phyloP scores from a whole-genome alignment of 2,329 filamentous ascomycete genomes.

The Penicillium sclerotiorum region DNA sequence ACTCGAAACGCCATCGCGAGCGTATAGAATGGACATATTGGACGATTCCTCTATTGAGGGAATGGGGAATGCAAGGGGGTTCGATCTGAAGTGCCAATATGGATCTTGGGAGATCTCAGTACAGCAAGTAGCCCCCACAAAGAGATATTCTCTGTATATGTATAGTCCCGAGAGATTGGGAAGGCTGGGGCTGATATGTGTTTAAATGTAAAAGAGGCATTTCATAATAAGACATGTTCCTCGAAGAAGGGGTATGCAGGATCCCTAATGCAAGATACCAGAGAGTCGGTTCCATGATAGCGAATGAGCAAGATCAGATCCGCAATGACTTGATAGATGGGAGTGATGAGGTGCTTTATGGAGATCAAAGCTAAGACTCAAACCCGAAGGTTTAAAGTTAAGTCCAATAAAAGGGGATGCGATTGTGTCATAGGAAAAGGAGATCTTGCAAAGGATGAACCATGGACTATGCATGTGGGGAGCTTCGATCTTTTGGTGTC shows the following conservation, averaged over 20 bases:
- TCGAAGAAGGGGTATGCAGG: conserved; percentile 1
- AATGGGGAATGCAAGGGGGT: too few relatives aligned
- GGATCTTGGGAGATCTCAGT: too few relatives aligned
- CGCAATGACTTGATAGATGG: conserved; percentile 22
- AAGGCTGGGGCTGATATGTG: conserved; percentile 4
- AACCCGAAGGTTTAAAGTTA: conserved; percentile 15
- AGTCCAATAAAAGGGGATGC: neutral
- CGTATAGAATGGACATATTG: conserved; percentile 18
- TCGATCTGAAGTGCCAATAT: too few relatives aligned
- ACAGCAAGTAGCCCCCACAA: too few relatives aligned
- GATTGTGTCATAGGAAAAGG: conserved; percentile 2
- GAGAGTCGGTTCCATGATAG: neutral
- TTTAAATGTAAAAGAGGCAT: conserved; percentile 11
- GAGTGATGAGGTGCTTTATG: conserved; percentile 25
- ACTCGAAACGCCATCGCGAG: conserved; percentile 19
- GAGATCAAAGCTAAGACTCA: neutral
- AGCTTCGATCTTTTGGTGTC: too few relatives aligned
- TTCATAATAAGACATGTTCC: neutral
- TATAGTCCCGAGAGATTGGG: conserved; percentile 1
- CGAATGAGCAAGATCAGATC: conserved; percentile 10
- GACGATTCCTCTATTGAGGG: too few relatives aligned
- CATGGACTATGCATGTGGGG: too few relatives aligned
- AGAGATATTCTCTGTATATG: neutral
- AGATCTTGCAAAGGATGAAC: neutral
- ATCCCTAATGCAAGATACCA: conserved; percentile 2